Base-by-base conservation (phyloP, 768 basidiomycete species). In the Pleurotus giganteus region DNA sequence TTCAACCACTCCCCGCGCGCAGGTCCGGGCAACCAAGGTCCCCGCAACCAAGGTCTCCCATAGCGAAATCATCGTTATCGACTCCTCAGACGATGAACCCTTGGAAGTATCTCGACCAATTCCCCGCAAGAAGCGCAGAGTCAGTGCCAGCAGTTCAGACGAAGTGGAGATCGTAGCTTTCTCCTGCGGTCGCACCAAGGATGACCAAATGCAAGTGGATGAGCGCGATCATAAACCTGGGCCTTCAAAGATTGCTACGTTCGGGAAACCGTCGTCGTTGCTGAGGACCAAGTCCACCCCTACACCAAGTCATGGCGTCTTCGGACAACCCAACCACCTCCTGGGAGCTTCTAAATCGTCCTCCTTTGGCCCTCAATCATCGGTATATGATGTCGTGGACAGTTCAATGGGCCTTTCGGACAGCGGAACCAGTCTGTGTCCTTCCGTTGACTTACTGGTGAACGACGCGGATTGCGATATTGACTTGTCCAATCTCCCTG, bases 51-150 rank as follows among this genome's bases (percentile, higher is more conserved):
- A n/a, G n/a, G n/a, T n/a, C n/a, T n/a, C 52, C 36, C 5, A 53
- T 29, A 43, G 17, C 28, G 79, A 85, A 58, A 62, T 85, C 58
- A 85, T 86, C 44, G 67, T 85, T 54, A 80, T 88, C 53, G 84
- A 86, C 63, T 85, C 84, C 17, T 85, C 85, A 60, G 77, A 77
- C 49, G 84, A 85, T 24, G 65, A 28, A 64, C 51, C 28, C 47
- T 41, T 43, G 37, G 27, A 61, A 57, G 32, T 56, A 56, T 28
- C 49, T 44, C 23, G 57, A 31, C 26, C 45, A 58, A 49, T 47
- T 54, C 29, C 34, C 12, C 49, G 17, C 11, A 51, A 51, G 56
- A 67, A 60, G 52, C 65, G 65, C 4, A 64, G 59, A 53, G 44
- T 52, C 13, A 62, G 61, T 52, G 47, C 26, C 17, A 66, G 61